Evolutionary conservation across 1,284 basidiomycete species (phyloP), one percentile per base, ranked within the genome.

Genomic region (Rhodofomes roseus): DNA sequence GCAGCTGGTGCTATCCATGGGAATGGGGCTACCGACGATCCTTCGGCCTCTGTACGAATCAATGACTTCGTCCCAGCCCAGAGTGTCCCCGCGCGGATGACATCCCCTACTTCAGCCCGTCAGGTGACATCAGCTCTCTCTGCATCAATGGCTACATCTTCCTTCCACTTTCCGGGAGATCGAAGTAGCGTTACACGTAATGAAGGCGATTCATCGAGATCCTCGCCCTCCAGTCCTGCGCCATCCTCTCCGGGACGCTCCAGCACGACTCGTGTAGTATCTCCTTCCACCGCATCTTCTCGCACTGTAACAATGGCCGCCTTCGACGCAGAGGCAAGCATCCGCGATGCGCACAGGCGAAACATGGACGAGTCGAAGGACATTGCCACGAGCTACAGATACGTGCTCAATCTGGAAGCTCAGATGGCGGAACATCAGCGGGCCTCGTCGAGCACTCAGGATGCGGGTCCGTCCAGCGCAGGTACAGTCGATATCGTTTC

Each of bases 351-450:
- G 1, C 82, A 87, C 63, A 76, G 74, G 56, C 82, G 87, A 31
- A 85, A 82, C 63, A 81, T 85, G 71, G 77, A 86, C 68, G 81
- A 88, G 67, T 65, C 73, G 7, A 77, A 83, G 61, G 86, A 92
- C 65, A 84, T 83, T 0, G 82, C 84, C n/a, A 80, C 81, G 22
- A 90, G 88, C 66, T 87, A 82, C 74, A 80, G 78, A 64, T 89
- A 83, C 70, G 84, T 87, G 63, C 68, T 80, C 44, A 80, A 82
- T 65, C 66, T 87, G 43, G 87, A 87, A 66, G 81, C 82, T 41
- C 84, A 90, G 62, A 83, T 82, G 71, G 74, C 74, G 37, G 62
- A 57, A 37, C 56, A 53, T 5, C 58, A 59, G 1, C 52, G 55
- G 11, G 55, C 60, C 2, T 48, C 46, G 25, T 60, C 61, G 2